Evolutionary conservation across 129 eudicot genomes (phyloP), one percentile per base, ranked within the genome.

Genomic region (Logfia minima): DNA sequence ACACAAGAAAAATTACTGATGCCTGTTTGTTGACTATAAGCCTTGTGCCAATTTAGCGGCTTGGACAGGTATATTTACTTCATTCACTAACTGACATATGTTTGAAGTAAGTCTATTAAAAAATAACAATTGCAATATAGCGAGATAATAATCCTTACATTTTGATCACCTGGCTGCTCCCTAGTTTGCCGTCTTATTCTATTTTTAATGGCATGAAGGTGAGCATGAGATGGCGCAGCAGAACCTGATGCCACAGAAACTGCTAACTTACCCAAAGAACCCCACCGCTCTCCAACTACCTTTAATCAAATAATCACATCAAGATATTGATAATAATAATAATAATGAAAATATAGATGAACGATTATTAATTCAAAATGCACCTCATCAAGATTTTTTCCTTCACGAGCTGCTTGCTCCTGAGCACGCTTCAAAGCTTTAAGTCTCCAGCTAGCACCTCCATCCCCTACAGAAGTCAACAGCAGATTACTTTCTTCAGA

Each of bases 401-500:
- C 98, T 79, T 94, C 98, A 72, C 98, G 98, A 62, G 90, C 92
- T 80, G 98, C 98, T 87, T 94, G 98, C 83, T 94, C 98, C 68
- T 91, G 79, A 48, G 98, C 90, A 31, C 96, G 92, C 76, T 91
- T 94, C 86, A 94, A 81, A 22, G 98, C 96, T 84, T 94, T 94
- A 41, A 91, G 91, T 81, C 98, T 86, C 97, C 96, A 94, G 84
- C 98, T 94, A 34, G 98, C 98, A 69, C 98, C 98, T 77, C 98
- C 98, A 80, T 91, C 98, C 8, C 98, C 98, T 75, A 91, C 83
- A 32, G 98, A 80, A 78, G 79, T 83, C 45, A 97, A 89, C 77
- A 87, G 73, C 66, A 90, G 88, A 31, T 79, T 87, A 76, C 76
- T 79, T 14, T 75, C 72, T 22, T 75, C 80, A 59, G 80, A 55